A percentile compares a stretch with the other conserved stretches of the same genome.
phyloP scores from a whole-genome alignment of 139 green algal genomes.

The Klebsormidium nitens region DNA sequence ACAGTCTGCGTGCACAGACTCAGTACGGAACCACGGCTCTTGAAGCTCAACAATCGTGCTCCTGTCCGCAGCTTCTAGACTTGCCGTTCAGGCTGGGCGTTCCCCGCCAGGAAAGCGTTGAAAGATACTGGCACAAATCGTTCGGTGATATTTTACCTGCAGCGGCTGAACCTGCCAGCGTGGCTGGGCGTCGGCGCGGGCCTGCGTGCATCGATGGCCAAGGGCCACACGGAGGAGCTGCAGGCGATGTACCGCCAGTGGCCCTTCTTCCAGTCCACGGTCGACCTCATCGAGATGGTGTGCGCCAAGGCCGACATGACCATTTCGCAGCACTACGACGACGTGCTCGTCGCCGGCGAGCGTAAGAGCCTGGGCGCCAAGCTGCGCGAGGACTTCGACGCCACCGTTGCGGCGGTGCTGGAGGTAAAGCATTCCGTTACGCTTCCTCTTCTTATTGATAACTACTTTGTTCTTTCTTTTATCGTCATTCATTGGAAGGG shows the following conservation, averaged over 20 bases:
- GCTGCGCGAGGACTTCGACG: conserved; percentile 13
- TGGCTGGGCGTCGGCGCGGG: conserved; percentile 94
- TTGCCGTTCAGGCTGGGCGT: too few species aligned
- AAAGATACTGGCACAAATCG: too few species aligned
- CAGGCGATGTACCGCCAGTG: conserved; percentile 91
- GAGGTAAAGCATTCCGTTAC: neutral
- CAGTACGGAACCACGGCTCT: too few species aligned
- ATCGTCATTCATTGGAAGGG: too few species aligned
- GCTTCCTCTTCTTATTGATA: neutral
- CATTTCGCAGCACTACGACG: conserved; percentile 68
- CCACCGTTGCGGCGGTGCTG: conserved; percentile 14
- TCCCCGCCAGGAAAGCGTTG: too few species aligned
- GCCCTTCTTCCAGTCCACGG: conserved; percentile 91
- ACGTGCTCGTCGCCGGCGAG: conserved; percentile 21
- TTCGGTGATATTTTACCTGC: conserved; percentile 3
- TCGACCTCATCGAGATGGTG: conserved; percentile 99
- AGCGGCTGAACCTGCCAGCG: conserved; percentile 85
- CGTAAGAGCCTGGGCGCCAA: conserved; percentile 1
- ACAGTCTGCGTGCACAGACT: too few species aligned
- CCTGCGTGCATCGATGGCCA: conserved; percentile 57
- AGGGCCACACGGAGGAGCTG: conserved; percentile 59
- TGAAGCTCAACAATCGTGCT: too few species aligned
- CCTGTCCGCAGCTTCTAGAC: too few species aligned
- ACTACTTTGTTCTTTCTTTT: too few species aligned
- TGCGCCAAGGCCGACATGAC: conserved; percentile 90